Conservation (phyloP, 2,329 filamentous ascomycete genomes). For the Verticillium longisporum region DNA sequence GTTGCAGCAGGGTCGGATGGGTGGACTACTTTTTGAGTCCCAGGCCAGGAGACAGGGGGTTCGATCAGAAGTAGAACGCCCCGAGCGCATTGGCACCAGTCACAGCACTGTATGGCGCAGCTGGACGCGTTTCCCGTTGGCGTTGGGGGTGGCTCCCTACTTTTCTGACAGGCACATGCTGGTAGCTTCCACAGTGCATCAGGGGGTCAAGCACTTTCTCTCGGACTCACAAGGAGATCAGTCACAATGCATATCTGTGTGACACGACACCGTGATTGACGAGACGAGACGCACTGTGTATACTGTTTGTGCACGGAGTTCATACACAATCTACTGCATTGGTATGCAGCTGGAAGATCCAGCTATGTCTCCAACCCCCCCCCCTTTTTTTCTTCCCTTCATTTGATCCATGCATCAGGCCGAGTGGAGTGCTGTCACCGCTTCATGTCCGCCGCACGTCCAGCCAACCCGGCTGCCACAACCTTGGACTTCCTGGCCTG, state of each 20-base stretch:
- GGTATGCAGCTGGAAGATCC: background rate
- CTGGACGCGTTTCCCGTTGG: background rate
- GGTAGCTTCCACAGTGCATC: background rate
- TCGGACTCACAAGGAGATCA: background rate
- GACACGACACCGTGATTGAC: background rate
- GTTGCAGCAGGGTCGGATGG: background rate
- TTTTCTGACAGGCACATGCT: background rate
- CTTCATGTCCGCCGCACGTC: background rate
- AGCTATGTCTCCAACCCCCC: background rate
- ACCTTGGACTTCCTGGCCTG: background rate
- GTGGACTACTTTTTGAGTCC: background rate
- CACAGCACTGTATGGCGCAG: background rate
- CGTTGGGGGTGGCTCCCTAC: background rate
- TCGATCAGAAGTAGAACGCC: background rate
- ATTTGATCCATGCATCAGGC: background rate
- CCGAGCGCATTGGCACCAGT: background rate
- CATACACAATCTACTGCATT: background rate
- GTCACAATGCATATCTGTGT: background rate
- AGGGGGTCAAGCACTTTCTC: background rate
- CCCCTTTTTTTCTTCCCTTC: background rate
- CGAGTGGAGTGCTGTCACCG: background rate
- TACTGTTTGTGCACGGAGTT: background rate
- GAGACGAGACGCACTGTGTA: background rate
- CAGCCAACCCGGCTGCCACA: background rate
- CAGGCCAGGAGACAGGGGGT: background rate